Percentiles rank a stretch among this genome's conserved stretches.
These are phyloP conservation scores for Phalaenopsis aphrodite DNA, from an alignment of 106 monocot genomes.

Conservation along the genomic window DNA sequence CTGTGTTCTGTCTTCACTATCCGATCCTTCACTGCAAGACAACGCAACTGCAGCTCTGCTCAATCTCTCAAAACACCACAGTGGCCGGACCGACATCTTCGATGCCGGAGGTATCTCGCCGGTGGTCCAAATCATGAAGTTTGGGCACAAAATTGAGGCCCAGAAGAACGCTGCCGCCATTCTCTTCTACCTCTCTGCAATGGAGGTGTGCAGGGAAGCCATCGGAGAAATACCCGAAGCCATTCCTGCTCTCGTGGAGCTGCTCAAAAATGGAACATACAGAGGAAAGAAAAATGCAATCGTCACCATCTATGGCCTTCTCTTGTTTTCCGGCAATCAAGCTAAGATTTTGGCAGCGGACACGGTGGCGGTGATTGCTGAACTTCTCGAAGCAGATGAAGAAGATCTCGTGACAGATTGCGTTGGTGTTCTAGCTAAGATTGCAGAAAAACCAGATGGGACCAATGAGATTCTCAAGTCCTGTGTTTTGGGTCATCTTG, in stretches of 20 bases:
- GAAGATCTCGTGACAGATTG: conserved; percentile 50
- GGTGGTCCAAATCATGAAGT: conserved; percentile 28
- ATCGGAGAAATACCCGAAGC: conserved; percentile 55
- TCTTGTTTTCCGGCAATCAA: conserved; percentile 36
- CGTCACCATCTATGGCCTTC: conserved; percentile 40
- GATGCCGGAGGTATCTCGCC: conserved; percentile 34
- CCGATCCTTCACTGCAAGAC: conserved; percentile 49
- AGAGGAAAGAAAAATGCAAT: conserved; percentile 68
- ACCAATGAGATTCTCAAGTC: conserved; percentile 25
- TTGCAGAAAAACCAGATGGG: conserved; percentile 51
- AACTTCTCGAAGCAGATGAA: not conserved
- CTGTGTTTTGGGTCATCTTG: conserved; percentile 18
- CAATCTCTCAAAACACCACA: conserved; percentile 56
- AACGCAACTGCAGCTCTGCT: conserved; percentile 46
- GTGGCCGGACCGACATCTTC: conserved; percentile 44
- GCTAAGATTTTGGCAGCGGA: conserved; percentile 33
- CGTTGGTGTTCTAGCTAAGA: conserved; percentile 39
- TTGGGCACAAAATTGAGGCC: conserved; percentile 29
- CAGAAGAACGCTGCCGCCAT: conserved; percentile 67
- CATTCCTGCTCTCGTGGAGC: conserved; percentile 41
- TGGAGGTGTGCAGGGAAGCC: conserved; percentile 35
- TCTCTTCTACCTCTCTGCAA: conserved; percentile 64
- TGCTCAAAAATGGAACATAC: conserved; percentile 35
- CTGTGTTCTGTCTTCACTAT: conserved; percentile 37
- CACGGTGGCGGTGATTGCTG: conserved; percentile 19